Evolutionary conservation across 805 yeast species (phyloP), one percentile per base, ranked within the genome.

Genomic region (Monosporozyma aerobia): DNA sequence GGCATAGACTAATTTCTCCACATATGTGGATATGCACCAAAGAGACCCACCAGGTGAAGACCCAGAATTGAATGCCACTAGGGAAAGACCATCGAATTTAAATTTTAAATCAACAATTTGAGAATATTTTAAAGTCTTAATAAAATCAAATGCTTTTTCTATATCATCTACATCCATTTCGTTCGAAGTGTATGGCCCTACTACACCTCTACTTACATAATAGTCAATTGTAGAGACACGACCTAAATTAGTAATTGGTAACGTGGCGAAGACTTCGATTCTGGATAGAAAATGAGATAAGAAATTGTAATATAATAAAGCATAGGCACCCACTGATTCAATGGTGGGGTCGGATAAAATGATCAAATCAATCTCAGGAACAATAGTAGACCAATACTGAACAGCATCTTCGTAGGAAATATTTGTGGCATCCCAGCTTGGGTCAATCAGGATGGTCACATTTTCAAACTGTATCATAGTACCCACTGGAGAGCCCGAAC

Each of bases 21-120:
- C 78, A 55, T 85, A 82, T 52, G 83, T 82, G 46, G 78, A 77
- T 10, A 92, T 67, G 39, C 83, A 72, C 97, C 97, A 90, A 47
- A 90, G 80, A 0, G 95, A 81, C 13, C 99, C 98, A 56, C 99
- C 99, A 30, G 94, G 75, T 0, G 95, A 77, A 63, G 88, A 96
- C 3, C 99, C 99, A 0, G 97, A 83, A 65, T 87, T 90, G 59
- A 83, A 82, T 0, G 97, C 95, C 0, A 95, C 83, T 23, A 92
- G 71, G 3, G 79, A 73, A 39, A 83, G 66, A 33, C 83, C 87
- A 54, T 80, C 82, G 40, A 70, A 72, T 51, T 74, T 77, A 7
- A 84, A 89, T 53, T 81, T 71, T 49, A 87, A 69, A 44, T 77
- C 77, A 13, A 84, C 73, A 2, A 87, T 78, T 66, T 94, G 99